Evolutionary conservation across 1,284 basidiomycete species (phyloP).

Genomic region (Macrocystidia cucumis): DNA sequence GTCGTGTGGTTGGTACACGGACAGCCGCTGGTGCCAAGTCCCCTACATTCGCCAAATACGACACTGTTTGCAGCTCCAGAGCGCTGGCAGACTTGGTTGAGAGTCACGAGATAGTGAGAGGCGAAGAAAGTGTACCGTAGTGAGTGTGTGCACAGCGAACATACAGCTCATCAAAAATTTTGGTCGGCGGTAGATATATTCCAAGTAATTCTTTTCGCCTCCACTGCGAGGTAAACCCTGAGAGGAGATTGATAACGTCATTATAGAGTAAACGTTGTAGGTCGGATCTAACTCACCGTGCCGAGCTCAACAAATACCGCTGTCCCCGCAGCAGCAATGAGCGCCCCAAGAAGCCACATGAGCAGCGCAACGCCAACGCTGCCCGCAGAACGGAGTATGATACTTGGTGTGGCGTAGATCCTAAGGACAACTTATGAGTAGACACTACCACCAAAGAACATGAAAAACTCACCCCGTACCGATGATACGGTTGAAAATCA

Average conservation of each 20-base stretch:
- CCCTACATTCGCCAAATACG: slow-evolving; percentile 12
- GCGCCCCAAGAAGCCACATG: slow-evolving; percentile 66
- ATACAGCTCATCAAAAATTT: slow-evolving; percentile 53
- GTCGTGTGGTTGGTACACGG: too few species aligned
- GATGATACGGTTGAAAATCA: slow-evolving; percentile 73
- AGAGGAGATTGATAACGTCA: not conserved
- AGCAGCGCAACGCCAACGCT: slow-evolving; percentile 59
- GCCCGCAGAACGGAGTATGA: slow-evolving; percentile 53
- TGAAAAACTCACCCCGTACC: slow-evolving; percentile 45
- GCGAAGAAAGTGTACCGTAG: slow-evolving; percentile 42
- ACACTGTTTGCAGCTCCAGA: slow-evolving; percentile 15
- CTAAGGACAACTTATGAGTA: slow-evolving; percentile 22
- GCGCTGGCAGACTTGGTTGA: slow-evolving; percentile 11
- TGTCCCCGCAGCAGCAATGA: slow-evolving; percentile 55
- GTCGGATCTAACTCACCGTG: slow-evolving; percentile 35
- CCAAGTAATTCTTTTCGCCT: slow-evolving; percentile 73
- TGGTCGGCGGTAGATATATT: slow-evolving; percentile 62
- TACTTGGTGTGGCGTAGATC: slow-evolving; percentile 69
- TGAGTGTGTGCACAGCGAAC: slow-evolving; percentile 52
- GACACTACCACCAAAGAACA: not conserved
- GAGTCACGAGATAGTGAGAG: too few species aligned
- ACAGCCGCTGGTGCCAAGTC: too few species aligned
- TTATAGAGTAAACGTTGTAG: not conserved
- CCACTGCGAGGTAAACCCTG: slow-evolving; percentile 64
- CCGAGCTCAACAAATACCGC: slow-evolving; percentile 70